Base-by-base conservation (phyloP, 345 rosid genomes). In the Tarenaya hassleriana region DNA sequence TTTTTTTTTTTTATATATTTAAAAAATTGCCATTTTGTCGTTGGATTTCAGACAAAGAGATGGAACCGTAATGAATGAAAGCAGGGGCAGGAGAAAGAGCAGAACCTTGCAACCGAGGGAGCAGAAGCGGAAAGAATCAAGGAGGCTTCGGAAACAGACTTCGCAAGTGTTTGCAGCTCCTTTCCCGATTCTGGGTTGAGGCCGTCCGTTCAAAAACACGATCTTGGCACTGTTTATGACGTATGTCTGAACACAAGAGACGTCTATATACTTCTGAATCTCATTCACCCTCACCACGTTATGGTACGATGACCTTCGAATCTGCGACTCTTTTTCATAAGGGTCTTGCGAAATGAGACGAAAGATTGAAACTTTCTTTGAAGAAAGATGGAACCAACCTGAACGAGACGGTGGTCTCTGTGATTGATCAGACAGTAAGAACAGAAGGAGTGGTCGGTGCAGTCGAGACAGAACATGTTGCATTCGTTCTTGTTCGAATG, bases 111-210 rank as follows among this genome's bases (percentile, higher is more conserved):
- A 89, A 27, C 94, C 94, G 15, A 89, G 85, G 38, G 97, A 89
- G 43, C 97, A 89, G 79, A 89, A 89, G 42, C 95, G 67, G 82
- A 81, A 89, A 61, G 90, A 83, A 71, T 89, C 97, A 18, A 79
- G 95, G 46, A 89, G 97, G 62, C 97, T 86, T 52, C 97, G 62
- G 58, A 80, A 72, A 41, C 97, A 89, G 31, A 86, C 76, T 51
- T 86, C 90, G 17, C 97, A 89, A 58, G 97, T 89, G 34, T 86
- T 86, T 41, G 94, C 83, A 45, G 86, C 97, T 0, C 97, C 97
- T 54, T 89, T 89, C 14, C 94, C 97, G 10, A 87, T 94, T 80
- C 97, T 73, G 0, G 87, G 89, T 58, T 89, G 97, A 24, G 95
- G 97, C 7, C 97, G 58, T 72, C 79, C 89, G 34, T 89, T 89